Base-by-base conservation (phyloP, 495 filamentous ascomycete genomes). In the Trichoderma gamsii region DNA sequence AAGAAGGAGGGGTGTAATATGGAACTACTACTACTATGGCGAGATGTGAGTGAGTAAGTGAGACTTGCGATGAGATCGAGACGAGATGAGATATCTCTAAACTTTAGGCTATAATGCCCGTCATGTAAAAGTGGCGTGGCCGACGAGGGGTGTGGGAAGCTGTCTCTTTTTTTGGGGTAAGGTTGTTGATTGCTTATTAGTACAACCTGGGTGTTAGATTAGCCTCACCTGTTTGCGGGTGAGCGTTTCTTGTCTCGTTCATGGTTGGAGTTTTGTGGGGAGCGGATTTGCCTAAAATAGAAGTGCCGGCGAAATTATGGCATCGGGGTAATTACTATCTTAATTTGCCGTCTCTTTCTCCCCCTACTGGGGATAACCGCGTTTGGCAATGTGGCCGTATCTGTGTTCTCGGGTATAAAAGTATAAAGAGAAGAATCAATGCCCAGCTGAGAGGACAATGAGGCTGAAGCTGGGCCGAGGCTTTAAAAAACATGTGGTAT, bases 231-330 rank as follows among this genome's bases (percentile, higher is more conserved):
- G n/a, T 49, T 59, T 56, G 16, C 51, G 51, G 43, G 43, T 3
- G 18, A 46, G 9, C 18, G 43, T 12, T 3, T 12, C 1, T 29
- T 29, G 29, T 29, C 29, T 29, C 4, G 29, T 5, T n/a, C 44
- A 15, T 21, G 51, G 9, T 5, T 61, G 23, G 27, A 29, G 27
- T 52, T 29, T 29, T 38, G 49, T 21, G 16, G 27, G 27, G 25
- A 16, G 56, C 56, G 56, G 56, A 61, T 61, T 61, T 61, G 56
- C 56, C 56, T 61, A 61, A 61, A 61, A 18, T 13, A 61, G 56
- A 61, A 18, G n/a, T 61, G 56, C 56, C 56, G 56, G 56, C 25
- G 56, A 32, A 15, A 9, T 29, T 21, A 52, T 38, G 8, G 35
- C 5, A 38, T 38, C 35, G 35, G 35, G 35, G 35, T 38, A 38